phyloP scores from a whole-genome alignment of 495 filamentous ascomycete genomes.

The Astrothelium macrocarpum region DNA sequence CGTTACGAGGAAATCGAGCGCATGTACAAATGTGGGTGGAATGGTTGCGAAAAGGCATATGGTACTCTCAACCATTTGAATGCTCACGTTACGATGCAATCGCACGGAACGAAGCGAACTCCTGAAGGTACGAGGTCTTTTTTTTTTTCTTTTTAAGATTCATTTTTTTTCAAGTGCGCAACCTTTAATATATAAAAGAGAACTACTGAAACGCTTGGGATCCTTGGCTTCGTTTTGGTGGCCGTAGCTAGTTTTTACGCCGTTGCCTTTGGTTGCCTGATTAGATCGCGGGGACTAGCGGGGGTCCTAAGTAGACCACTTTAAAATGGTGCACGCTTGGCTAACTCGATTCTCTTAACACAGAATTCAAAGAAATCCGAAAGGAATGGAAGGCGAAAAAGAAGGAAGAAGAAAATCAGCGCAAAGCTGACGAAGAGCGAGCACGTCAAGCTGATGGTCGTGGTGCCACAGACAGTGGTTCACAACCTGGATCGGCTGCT shows the following conservation, averaged over 20 bases:
- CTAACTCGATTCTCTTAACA: slow-evolving; percentile 19
- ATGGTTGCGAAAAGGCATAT: slow-evolving; percentile 96
- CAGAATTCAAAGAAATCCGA: slow-evolving; percentile 98
- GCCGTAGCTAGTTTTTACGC: neutral
- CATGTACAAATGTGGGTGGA: slow-evolving; percentile 99
- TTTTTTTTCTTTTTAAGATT: neutral
- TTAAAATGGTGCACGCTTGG: slow-evolving; percentile 9
- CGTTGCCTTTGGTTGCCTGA: neutral
- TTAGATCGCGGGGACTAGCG: slow-evolving; percentile 19
- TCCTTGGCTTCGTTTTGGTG: slow-evolving; percentile 11
- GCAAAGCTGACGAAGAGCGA: slow-evolving; percentile 87
- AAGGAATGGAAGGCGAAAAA: slow-evolving; percentile 99
- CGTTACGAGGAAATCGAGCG: slow-evolving; percentile 98
- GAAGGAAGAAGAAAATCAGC: slow-evolving; percentile 89
- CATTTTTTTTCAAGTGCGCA: neutral
- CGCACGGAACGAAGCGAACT: slow-evolving; percentile 82
- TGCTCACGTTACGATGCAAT: slow-evolving; percentile 97
- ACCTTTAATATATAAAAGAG: neutral
- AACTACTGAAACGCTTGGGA: slow-evolving; percentile 13
- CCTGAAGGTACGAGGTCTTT: slow-evolving; percentile 70
- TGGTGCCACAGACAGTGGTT: slow-evolving; percentile 40
- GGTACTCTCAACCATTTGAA: slow-evolving; percentile 95
- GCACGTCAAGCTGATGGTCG: slow-evolving; percentile 58
- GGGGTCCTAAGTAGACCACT: slow-evolving; percentile 9
- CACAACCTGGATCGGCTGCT: slow-evolving; percentile 33